Base-by-base conservation (phyloP, 352 stramenopile genomes). In the Halophytophthora batemanensis region DNA sequence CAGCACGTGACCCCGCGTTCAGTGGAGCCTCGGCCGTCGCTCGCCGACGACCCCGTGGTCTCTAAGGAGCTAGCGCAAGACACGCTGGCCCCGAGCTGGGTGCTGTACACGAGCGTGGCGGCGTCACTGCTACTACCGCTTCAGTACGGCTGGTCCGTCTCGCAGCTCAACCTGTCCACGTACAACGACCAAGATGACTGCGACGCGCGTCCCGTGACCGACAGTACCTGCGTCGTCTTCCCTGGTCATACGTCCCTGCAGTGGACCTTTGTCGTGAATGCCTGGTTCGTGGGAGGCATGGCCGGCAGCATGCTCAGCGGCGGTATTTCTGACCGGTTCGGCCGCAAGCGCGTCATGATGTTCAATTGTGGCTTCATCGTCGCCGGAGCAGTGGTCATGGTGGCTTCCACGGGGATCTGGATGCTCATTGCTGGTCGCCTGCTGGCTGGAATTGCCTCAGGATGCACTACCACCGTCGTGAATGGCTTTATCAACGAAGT, bases 211-310 rank as follows among this genome's bases (percentile, higher is more conserved):
- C 71, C 68, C 6, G 63, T 78, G 1, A 31, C 28, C 3, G 43
- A 50, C 0, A 61, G 63, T 38, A 69, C 56, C 23, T 82, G 71
- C 50, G 35, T 79, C 25, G 66, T 82, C 53, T 82, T 83, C 54
- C 61, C 73, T 12, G 65, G 64, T 11, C 73, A 81, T 56, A 57
- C 73, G 3, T 37, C 41, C 1, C 45, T 19, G 13, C 42, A 81
- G 35, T 84, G 73, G 73, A 70, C 54, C 12, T 66, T 59, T 28
- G 66, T 71, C 21, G 63, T 81, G 22, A 76, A 77, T 45, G 44
- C 52, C 15, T 81, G 69, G 70, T 62, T 81, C 54, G 46, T 76
- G 29, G 69, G 67, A n/a, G 73, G 64, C 23, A 73, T 72, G 54
- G 34, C 77, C 48, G 72, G 72, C 17, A 52, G 55, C 22, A 56